Conservation (phyloP, 768 basidiomycete species). For the Lactarius evosmus region DNA sequence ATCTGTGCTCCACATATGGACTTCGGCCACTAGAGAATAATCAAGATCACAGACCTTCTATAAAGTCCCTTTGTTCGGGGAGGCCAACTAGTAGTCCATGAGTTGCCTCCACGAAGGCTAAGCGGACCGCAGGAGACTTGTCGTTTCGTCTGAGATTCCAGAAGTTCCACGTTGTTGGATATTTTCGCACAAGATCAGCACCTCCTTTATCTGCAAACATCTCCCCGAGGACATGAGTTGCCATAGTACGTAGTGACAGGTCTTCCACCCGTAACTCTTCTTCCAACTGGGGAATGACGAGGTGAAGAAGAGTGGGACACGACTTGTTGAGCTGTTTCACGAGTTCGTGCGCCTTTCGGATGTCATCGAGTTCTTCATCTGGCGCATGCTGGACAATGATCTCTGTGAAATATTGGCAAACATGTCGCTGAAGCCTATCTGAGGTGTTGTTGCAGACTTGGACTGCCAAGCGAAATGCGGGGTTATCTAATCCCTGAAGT, state of each 20-base stretch:
- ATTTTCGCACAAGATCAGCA: slow-evolving; percentile 70
- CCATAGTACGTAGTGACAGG: slow-evolving; percentile 64
- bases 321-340: slow-evolving; percentile 78
- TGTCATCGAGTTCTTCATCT: slow-evolving; percentile 65
- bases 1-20: slow-evolving; percentile 38
- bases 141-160: slow-evolving; percentile 84
- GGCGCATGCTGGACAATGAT: slow-evolving; percentile 61
- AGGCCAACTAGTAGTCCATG: slow-evolving; percentile 59
- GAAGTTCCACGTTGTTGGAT: slow-evolving; percentile 78
- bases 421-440: slow-evolving; percentile 84
- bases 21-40: slow-evolving; percentile 5
- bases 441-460: slow-evolving; percentile 81
- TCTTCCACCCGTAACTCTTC: slow-evolving; percentile 83
- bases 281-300: slow-evolving; percentile 90
- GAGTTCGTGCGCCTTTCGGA: slow-evolving; percentile 76
- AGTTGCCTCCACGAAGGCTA: slow-evolving; percentile 74
- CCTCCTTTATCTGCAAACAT: slow-evolving; percentile 84
- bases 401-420: slow-evolving; percentile 91
- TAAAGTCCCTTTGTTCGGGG: slow-evolving; percentile 59
- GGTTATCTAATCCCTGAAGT: slow-evolving; percentile 60
- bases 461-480: slow-evolving; percentile 78
- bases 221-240: slow-evolving; percentile 82
- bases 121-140: slow-evolving; percentile 62
- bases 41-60: slow-evolving; percentile 61
- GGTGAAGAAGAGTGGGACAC: slow-evolving; percentile 78